phyloP scores from a whole-genome alignment of 345 rosid genomes.

The Raphanus raphanistrum region DNA sequence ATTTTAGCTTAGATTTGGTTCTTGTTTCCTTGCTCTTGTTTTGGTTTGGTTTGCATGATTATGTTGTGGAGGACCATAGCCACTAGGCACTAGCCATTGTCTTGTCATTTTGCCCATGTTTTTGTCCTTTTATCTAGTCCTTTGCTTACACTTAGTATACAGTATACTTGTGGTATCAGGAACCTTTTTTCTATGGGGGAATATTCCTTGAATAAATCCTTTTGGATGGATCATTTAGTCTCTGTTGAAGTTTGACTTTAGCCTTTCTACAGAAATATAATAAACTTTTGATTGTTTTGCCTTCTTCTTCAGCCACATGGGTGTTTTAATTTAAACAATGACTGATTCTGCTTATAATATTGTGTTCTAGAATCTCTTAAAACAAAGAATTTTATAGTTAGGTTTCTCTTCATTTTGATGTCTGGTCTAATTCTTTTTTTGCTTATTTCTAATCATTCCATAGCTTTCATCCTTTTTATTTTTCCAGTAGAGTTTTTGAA shows the following conservation, averaged over 20 bases:
- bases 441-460: constrained; percentile 8
- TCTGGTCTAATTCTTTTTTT: background rate
- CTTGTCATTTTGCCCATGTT: constrained; percentile 24
- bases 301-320: constrained; percentile 38
- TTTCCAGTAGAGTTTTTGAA: background rate
- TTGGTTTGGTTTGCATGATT: constrained; percentile 26
- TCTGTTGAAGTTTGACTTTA: constrained; percentile 39
- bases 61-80: constrained; percentile 31
- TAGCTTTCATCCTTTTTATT: constrained; percentile 26
- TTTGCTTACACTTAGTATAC: constrained; percentile 11
- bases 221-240: constrained; percentile 34
- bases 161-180: constrained; percentile 32
- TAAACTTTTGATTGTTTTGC: constrained; percentile 21
- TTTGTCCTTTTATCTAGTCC: constrained; percentile 28
- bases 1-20: constrained; percentile 32
- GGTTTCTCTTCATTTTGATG: background rate
- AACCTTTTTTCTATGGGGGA: constrained; percentile 30
- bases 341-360: constrained; percentile 21
- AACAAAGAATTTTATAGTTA: background rate
- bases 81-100: background rate
- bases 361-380: constrained; percentile 22
- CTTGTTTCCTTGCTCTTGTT: constrained; percentile 30
- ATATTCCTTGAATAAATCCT: constrained; percentile 33
- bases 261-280: background rate
- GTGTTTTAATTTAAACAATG: constrained; percentile 19